Base-by-base conservation (phyloP, 1,284 basidiomycete species). In the Tylopilus sp. region DNA sequence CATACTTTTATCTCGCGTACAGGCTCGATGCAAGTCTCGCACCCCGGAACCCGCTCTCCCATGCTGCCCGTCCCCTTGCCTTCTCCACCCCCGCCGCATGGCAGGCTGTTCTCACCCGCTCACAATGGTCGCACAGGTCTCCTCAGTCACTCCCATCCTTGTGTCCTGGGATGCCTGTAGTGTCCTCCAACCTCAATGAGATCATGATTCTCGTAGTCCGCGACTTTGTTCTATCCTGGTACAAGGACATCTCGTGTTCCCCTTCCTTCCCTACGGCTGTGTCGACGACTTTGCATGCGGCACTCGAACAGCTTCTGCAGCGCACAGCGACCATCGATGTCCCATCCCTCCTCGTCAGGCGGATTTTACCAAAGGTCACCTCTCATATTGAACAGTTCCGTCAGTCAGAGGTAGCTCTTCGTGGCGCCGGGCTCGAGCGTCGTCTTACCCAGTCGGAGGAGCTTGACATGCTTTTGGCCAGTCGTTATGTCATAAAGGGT, bases 71-170 rank as follows among this genome's bases (percentile, higher is more conserved):
- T 33, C 86, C 87, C 0, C 74, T 93, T 42, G 77, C 80, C 3
- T 94, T 94, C 71, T 90, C 90, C 7, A 91, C 90, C 1, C 88
- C 90, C 12, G 91, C 92, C 47, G 91, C 91, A 36, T 94, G 91
- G 91, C 87, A 92, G 62, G 89, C 85, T 1, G 85, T 91, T 36
- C 74, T 89, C 39, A 92, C 82, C 36, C 81, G 90, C 24, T 87
- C 86, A 9, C 81, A 85, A 64, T 94, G 91, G 91, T 88, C 85
- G 3, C 78, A 84, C 59, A 83, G 75, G 61, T 73, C 76, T 10
- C 79, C 79, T 2, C 83, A 82, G 60, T 75, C 77, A n/a, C 73
- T 83, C 24, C 74, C 82, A 2, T 77, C 81, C 26, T 68, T 86
- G 30, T 75, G 75, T 54, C 83, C 83, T 29, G 75, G 80, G 30